Conservation (phyloP, 2,329 filamentous ascomycete genomes). For the Sporothrix dimorphospora region DNA sequence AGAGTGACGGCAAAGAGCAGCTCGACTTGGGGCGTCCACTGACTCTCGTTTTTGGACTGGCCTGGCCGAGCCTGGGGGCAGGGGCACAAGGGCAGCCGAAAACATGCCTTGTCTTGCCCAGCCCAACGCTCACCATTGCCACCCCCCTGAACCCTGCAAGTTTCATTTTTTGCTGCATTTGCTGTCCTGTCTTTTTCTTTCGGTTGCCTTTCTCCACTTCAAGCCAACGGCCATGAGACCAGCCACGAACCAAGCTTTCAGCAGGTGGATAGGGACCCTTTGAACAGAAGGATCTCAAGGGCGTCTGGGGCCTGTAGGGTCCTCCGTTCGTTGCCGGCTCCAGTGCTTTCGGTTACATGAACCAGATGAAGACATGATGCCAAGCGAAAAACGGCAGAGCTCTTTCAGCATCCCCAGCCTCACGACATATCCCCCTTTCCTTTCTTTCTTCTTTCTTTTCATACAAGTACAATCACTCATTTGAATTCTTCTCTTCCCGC, state of each 20-base stretch:
- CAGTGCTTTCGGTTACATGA: constrained; percentile 7
- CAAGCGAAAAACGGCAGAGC: constrained; percentile 9
- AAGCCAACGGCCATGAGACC: not conserved
- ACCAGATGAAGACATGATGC: constrained; percentile 15
- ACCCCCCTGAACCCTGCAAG: not conserved
- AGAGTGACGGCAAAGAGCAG: not conserved
- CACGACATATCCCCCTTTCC: not conserved
- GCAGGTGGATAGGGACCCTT: not conserved
- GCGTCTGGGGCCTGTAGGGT: not conserved
- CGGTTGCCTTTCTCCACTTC: not conserved
- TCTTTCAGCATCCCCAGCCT: constrained; percentile 8
- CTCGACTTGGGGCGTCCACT: constrained; percentile 1
- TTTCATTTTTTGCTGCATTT: not conserved
- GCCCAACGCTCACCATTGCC: not conserved
- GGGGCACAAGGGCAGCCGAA: not conserved
- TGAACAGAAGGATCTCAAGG: not conserved
- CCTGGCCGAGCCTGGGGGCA: not conserved
- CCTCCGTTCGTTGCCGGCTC: not conserved
- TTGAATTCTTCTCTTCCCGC: not conserved
- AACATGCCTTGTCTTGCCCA: not conserved
- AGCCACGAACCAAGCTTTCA: constrained; percentile 17
- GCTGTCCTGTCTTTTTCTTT: not conserved
- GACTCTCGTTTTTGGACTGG: not conserved
- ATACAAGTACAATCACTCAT: not conserved
- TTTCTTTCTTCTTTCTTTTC: not conserved